phyloP scores from a whole-genome alignment of 441 rosid genomes.

The Pelargonium cotyledonis region DNA sequence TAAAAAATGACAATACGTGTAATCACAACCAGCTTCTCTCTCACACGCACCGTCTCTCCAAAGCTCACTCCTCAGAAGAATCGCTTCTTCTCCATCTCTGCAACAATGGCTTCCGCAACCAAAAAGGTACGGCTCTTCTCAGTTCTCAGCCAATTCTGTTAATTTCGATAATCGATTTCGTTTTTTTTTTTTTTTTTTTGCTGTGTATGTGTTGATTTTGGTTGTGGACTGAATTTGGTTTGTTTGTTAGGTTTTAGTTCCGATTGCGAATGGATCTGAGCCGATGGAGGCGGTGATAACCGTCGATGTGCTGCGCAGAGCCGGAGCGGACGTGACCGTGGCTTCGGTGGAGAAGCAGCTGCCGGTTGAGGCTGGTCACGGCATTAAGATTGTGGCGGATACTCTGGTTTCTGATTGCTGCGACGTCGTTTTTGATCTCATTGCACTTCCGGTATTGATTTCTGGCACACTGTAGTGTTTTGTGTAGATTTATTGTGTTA shows the following conservation, averaged over 20 bases:
- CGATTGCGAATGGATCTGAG: constrained; percentile 83
- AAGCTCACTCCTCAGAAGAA: background rate
- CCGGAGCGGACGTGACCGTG: constrained; percentile 78
- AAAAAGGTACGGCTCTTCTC: constrained; percentile 35
- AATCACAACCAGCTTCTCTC: background rate
- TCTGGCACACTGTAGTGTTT: background rate
- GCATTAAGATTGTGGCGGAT: constrained; percentile 70
- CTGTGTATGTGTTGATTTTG: background rate
- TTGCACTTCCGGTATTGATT: constrained; percentile 61
- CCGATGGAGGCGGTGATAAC: constrained; percentile 86
- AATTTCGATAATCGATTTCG: background rate
- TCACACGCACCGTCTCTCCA: background rate
- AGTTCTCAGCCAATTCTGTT: background rate
- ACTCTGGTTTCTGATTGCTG: constrained; percentile 45
- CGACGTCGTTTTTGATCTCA: constrained; percentile 56
- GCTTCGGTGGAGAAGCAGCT: constrained; percentile 66
- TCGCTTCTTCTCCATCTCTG: constrained; percentile 31
- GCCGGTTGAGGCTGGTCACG: constrained; percentile 61
- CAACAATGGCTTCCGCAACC: constrained; percentile 49
- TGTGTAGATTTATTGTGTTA: background rate
- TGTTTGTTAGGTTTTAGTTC: constrained; percentile 64
- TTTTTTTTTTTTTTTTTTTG: background rate
- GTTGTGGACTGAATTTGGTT: background rate
- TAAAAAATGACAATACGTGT: background rate
- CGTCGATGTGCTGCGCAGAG: constrained; percentile 67